Conservation (phyloP, 2,329 filamentous ascomycete genomes). For the Fusarium duplospermum region DNA sequence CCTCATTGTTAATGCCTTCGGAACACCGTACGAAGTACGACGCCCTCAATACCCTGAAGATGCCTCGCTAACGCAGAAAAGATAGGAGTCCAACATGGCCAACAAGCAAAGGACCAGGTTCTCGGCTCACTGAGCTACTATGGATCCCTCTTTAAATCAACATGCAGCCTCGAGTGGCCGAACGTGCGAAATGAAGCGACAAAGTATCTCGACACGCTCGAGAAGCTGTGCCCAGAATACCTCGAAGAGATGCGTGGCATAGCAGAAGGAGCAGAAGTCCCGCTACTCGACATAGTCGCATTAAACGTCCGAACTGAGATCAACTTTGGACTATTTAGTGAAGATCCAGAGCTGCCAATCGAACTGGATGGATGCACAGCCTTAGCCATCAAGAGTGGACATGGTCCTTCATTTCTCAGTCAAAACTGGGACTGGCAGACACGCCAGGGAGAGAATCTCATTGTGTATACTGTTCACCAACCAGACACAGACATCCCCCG, state of each 20-base stretch:
- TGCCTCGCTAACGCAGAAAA: background rate
- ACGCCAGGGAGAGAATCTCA: background rate
- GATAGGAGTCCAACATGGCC: background rate
- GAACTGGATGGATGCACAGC: background rate
- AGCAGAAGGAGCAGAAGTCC: background rate
- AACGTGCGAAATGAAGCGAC: background rate
- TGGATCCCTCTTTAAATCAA: background rate
- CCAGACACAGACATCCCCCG: background rate
- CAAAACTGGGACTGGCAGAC: background rate
- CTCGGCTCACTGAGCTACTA: background rate
- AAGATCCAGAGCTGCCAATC: background rate
- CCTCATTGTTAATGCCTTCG: background rate
- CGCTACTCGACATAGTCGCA: background rate
- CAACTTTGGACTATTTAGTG: background rate
- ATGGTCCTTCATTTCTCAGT: background rate
- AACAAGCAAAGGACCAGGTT: background rate
- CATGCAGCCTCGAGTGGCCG: background rate
- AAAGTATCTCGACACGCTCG: background rate
- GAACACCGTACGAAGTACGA: background rate
- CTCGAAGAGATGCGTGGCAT: background rate
- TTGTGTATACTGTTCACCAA: background rate
- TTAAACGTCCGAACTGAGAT: background rate
- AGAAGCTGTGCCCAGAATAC: background rate
- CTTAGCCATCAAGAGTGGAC: background rate
- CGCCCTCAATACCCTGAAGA: background rate